Evolutionary conservation across 1,139 yeast species (phyloP).

Genomic region (Nadsonia starkeyi-henricii): DNA sequence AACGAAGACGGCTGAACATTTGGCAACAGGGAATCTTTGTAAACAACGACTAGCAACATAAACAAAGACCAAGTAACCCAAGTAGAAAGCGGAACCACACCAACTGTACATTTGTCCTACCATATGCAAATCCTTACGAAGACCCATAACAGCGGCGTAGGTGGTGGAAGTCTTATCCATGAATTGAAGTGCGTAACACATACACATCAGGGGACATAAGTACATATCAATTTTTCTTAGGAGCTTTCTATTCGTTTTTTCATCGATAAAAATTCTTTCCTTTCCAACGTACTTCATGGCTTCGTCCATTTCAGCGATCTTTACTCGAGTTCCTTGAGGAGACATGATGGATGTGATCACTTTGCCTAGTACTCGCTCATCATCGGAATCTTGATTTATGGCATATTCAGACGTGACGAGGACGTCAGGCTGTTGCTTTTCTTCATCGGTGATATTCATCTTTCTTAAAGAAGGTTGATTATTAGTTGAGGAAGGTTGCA

Average conservation of each 20-base stretch:
- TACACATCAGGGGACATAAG: constrained; percentile 41
- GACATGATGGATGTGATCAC: too few relatives aligned
- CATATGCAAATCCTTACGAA: constrained; percentile 25
- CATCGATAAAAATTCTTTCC: too few relatives aligned
- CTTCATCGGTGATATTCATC: too few relatives aligned
- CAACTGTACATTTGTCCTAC: constrained; percentile 30
- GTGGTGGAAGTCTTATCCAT: constrained; percentile 51
- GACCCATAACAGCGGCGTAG: constrained; percentile 47
- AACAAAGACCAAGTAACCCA: constrained; percentile 36
- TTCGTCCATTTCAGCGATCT: too few relatives aligned
- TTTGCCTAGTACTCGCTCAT: too few relatives aligned
- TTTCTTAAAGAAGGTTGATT: too few relatives aligned
- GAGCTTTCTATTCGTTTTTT: constrained; percentile 23
- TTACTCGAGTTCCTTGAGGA: too few relatives aligned
- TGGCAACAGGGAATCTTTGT: constrained; percentile 36
- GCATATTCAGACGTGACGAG: too few relatives aligned
- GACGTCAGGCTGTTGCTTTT: too few relatives aligned
- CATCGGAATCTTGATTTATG: too few relatives aligned
- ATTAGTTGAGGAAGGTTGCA: too few relatives aligned
- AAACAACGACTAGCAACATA: constrained; percentile 35
- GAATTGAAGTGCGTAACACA: constrained; percentile 43
- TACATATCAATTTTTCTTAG: constrained; percentile 41
- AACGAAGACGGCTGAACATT: constrained; percentile 32
- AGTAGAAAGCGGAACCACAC: constrained; percentile 42
- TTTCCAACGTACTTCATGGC: too few relatives aligned